A percentile compares a stretch with the other conserved stretches of the same genome.
These are phyloP conservation scores for Phytomonas sp. DNA, from an alignment of 208 protist genomes.

Conservation along the genomic window DNA sequence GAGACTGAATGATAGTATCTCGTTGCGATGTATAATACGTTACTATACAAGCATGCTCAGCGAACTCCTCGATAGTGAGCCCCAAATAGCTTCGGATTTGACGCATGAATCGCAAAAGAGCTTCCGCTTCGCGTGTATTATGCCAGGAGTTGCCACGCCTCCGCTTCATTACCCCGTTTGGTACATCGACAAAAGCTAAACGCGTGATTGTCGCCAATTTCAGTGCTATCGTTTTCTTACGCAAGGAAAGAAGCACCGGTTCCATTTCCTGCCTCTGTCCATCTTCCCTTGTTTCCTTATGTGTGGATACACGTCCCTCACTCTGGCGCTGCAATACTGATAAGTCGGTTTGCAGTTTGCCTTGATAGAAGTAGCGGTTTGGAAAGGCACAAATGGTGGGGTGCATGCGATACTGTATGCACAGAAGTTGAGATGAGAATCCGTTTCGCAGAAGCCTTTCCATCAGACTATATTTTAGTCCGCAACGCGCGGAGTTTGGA, in stretches of 20 bases:
- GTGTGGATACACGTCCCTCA: background rate
- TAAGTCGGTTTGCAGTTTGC: conserved; percentile 37
- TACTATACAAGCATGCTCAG: conserved; percentile 51
- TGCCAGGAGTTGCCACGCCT: conserved; percentile 26
- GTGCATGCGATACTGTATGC: conserved; percentile 89
- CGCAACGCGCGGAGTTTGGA: conserved; percentile 33
- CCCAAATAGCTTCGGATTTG: conserved; percentile 42
- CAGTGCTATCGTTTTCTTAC: conserved; percentile 9
- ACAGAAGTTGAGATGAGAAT: conserved; percentile 48
- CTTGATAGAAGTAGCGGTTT: conserved; percentile 71
- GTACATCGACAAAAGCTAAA: conserved; percentile 70
- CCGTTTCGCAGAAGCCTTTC: conserved; percentile 66
- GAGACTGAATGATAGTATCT: conserved; percentile 26
- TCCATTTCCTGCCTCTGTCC: background rate
- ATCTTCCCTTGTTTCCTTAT: background rate
- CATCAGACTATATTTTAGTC: conserved; percentile 58
- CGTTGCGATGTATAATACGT: conserved; percentile 81
- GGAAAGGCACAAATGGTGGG: conserved; percentile 80
- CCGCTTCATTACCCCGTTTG: conserved; percentile 33
- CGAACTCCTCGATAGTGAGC: conserved; percentile 46
- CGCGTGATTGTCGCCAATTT: conserved; percentile 25
- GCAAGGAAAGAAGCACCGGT: background rate
- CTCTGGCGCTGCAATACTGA: conserved; percentile 24
- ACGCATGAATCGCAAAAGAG: conserved; percentile 61
- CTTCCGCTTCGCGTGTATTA: conserved; percentile 47